Percentiles rank a stretch among this genome's conserved stretches.
These are phyloP conservation scores for Mortierella polycephala DNA, from an alignment of 371 early-diverging fungal genomes.

Conservation along the genomic window DNA sequence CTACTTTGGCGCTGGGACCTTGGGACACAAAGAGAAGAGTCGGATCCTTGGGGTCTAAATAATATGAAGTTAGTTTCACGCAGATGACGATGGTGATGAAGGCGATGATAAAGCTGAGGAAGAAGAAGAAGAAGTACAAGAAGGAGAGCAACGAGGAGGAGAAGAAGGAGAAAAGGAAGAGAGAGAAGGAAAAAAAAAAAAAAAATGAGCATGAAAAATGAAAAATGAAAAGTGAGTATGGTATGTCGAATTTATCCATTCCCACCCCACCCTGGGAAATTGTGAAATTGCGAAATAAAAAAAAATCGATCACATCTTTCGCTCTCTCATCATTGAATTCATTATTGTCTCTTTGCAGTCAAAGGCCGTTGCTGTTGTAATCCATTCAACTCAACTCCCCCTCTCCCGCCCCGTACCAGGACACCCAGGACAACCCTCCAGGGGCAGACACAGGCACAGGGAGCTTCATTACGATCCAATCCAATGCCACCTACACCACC, in stretches of 20 bases:
- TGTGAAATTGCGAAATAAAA: too few species aligned
- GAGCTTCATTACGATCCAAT: slow-evolving; percentile 3
- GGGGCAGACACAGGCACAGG: slow-evolving; percentile 24
- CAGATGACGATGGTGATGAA: neutral
- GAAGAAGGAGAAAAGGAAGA: too few species aligned
- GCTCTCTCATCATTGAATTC: neutral
- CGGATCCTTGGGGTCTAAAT: slow-evolving; percentile 14
- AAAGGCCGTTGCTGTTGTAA: neutral
- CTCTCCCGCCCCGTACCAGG: slow-evolving; percentile 6
- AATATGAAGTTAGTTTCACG: neutral
- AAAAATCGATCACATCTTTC: neutral
- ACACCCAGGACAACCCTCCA: slow-evolving; percentile 9
- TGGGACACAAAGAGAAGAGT: slow-evolving; percentile 6
- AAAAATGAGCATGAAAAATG: neutral
- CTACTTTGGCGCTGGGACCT: slow-evolving; percentile 11
- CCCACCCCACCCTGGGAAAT: neutral
- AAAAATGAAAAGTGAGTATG: neutral
- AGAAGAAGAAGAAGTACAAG: neutral
- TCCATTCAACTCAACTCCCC: neutral
- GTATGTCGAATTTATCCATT: too few species aligned
- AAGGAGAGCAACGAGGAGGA: neutral
- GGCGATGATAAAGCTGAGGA: neutral
- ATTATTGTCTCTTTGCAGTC: neutral
- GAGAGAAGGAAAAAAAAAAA: neutral
- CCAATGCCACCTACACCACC: neutral